Evolutionary conservation across 495 filamentous ascomycete genomes (phyloP), one percentile per base, ranked within the genome.

Genomic region (Sordaria brevicollis): DNA sequence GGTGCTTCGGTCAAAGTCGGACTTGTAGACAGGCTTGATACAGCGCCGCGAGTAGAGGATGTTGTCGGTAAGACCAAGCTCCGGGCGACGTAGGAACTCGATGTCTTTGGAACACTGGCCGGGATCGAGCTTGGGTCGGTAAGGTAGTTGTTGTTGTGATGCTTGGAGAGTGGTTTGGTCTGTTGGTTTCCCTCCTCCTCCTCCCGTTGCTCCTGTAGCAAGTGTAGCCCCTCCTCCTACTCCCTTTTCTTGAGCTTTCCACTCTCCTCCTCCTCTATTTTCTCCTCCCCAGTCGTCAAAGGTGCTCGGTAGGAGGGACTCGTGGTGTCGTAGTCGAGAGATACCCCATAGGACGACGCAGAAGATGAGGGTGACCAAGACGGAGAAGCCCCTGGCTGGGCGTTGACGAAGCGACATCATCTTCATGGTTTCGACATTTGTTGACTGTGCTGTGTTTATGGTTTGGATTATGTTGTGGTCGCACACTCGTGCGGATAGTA

Each of bases 1-100:
- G 41, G 66, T 68, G 25, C 78, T 71, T 33, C 78, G 76, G 68
- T 80, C 69, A 37, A 71, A 11, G 38, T 71, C 62, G 67, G 36
- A 71, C 29, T 69, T 71, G 49, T 31, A 57, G 31, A 75, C 17
- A 2, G 80, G 79, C 35, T 75, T 75, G 67, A 83, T 76, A 62
- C 80, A 81, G 35, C 79, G 78, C 8, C 80, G 79, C 7, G 71
- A 72, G 74, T 81, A 82, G 66, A 75, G 66, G 57, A 83, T 78
- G 25, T 72, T 80, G 35, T 78, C 74, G 37, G 76, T 79, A 31
- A 83, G 68, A 41, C 67, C 73, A 9, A 82, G 72, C 17, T 78
- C 67, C 9, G 67, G 54, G 17, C 68, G 57, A 17, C 72, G 77
- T 43, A 80, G 72, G 65, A 72, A 73, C 4, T 74, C 71, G 25